These are phyloP conservation scores for Leccinum variicolor DNA, from an alignment of 768 basidiomycete species.

Conservation along the genomic window DNA sequence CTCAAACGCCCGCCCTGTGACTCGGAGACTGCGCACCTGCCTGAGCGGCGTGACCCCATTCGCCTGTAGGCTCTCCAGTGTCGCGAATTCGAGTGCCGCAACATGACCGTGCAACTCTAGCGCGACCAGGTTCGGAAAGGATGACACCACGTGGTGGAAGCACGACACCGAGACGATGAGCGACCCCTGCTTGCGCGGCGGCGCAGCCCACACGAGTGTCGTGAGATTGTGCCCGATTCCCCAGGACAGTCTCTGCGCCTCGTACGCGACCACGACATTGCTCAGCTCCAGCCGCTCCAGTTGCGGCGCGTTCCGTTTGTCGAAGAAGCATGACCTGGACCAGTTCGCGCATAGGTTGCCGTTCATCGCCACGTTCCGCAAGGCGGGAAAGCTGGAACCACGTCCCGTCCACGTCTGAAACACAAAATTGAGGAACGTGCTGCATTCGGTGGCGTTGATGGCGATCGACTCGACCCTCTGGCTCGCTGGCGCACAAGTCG, in stretches of 20 bases:
- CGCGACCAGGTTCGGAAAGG: constrained; percentile 18
- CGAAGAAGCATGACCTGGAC: constrained; percentile 20
- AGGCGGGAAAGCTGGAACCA: constrained; percentile 9
- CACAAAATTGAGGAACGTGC: constrained; percentile 16
- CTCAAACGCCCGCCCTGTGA: constrained; percentile 11
- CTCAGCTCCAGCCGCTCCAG: constrained; percentile 15
- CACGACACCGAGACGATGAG: constrained; percentile 12
- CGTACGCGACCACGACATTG: constrained; percentile 15
- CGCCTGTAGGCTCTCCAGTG: constrained; percentile 1
- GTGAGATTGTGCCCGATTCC: constrained; percentile 15
- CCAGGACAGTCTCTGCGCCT: constrained; percentile 7
- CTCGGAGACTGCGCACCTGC: constrained; percentile 9
- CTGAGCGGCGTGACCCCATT: constrained; percentile 5
- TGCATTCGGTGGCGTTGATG: constrained; percentile 15
- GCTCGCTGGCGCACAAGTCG: constrained; percentile 2
- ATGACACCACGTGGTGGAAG: constrained; percentile 18
- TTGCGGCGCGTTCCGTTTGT: constrained; percentile 11
- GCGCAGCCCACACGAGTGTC: constrained; percentile 22
- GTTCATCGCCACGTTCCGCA: constrained; percentile 9
- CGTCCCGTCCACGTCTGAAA: constrained; percentile 17
- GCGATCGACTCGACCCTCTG: constrained; percentile 14
- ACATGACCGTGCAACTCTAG: constrained; percentile 18
- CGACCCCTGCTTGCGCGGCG: constrained; percentile 3
- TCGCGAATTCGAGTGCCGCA: constrained; percentile 8
- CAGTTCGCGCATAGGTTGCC: constrained; percentile 17